Evolutionary conservation across 2,329 filamentous ascomycete species (phyloP), one percentile per base, ranked within the genome.

Genomic region (Colletotrichum destructivum): DNA sequence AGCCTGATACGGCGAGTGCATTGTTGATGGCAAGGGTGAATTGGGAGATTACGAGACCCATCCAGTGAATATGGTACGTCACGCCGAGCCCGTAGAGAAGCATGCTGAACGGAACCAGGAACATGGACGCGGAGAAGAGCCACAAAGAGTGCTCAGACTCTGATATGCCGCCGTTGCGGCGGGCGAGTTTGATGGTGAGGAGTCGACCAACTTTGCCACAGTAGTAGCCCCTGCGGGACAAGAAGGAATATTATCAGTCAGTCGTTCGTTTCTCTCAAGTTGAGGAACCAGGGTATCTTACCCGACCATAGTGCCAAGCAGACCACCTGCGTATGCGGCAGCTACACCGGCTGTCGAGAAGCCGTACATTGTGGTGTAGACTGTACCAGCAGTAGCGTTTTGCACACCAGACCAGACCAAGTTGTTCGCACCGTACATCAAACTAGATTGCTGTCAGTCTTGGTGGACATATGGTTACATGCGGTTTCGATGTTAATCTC

Each of bases 111-210:
- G 84, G 83, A 21, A 84, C 79, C 3, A 82, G 66, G 7, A 85
- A 55, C 62, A 83, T 79, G 0, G 67, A 70, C 1, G 67, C 67
- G 5, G 67, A 38, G 40, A 70, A 70, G 7, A 70, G 67, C 84
- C 83, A 85, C 0, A 85, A 75, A 0, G 83, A 78, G 44, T 84
- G 81, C 62, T 85, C 83, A 0, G 83, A 79, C 65, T 85, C 83
- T 59, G 79, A 81, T 11, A 85, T 77, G 4, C 83, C 83, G 16
- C 79, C 77, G 69, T 85, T 85, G 15, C 78, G 80, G 5, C 83
- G 81, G 0, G 83, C 81, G 1, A 82, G 75, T 38, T 78, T 79
- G 23, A 85, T 78, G 0, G 82, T 78, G 35, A 83, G 77, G 70
- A 80, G 79, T 69, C 84, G 83, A 18, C 81, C 81, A 31, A 83